Conservation (phyloP, 495 filamentous ascomycete genomes). For the Saxophila tyrrhenica region DNA sequence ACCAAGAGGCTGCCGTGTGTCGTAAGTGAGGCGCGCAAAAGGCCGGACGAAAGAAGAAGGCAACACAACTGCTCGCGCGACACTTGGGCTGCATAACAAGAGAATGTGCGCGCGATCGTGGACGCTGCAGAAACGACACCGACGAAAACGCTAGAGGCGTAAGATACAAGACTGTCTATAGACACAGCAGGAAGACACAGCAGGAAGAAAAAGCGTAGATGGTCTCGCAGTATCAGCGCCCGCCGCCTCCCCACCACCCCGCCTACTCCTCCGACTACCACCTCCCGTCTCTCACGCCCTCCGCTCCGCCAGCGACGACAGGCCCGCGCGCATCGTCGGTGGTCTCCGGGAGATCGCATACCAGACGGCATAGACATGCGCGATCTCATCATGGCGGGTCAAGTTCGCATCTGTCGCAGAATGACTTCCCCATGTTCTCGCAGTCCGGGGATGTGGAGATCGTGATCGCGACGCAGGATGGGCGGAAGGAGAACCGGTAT, state of each 20-base stretch:
- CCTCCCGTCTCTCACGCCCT: slow-evolving; percentile 4
- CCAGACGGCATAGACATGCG: slow-evolving; percentile 56
- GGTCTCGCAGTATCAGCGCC: slow-evolving; percentile 15
- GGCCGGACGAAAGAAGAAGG: background rate
- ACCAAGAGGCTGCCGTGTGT: background rate
- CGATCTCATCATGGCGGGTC: slow-evolving; percentile 69
- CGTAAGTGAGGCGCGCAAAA: background rate
- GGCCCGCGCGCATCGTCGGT: slow-evolving; percentile 14
- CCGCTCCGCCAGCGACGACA: slow-evolving; percentile 7
- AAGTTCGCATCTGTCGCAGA: slow-evolving; percentile 56
- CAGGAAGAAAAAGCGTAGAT: background rate
- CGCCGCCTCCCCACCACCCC: background rate
- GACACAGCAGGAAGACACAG: background rate
- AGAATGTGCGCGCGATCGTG: background rate
- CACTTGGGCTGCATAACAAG: background rate
- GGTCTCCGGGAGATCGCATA: slow-evolving; percentile 19
- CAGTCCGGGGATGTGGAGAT: slow-evolving; percentile 89
- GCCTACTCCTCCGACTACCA: slow-evolving; percentile 5
- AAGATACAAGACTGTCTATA: background rate
- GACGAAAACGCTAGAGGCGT: background rate
- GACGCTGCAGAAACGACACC: background rate
- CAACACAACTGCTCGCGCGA: background rate
- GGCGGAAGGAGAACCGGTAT: slow-evolving; percentile 66
- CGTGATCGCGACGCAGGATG: slow-evolving; percentile 47
- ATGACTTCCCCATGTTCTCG: slow-evolving; percentile 85